These are phyloP conservation scores for Leonotis leonurus DNA, from an alignment of 257 asterid genomes.

Conservation along the genomic window DNA sequence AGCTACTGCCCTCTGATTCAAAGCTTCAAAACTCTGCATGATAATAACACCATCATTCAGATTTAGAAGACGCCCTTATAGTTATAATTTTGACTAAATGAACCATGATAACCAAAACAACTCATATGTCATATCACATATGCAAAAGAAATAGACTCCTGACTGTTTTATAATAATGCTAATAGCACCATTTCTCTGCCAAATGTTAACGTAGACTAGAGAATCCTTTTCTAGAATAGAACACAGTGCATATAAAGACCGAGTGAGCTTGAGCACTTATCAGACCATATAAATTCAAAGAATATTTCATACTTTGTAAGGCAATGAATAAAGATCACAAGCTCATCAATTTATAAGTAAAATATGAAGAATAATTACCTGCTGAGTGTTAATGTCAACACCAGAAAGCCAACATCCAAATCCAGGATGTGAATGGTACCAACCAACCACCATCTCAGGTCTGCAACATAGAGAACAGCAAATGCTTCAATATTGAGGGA, in stretches of 20 bases:
- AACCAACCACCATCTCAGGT: constrained; percentile 99
- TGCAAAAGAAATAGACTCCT: background rate
- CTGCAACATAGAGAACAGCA: constrained; percentile 32
- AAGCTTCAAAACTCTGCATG: constrained; percentile 93
- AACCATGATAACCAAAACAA: background rate
- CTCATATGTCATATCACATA: too few species aligned
- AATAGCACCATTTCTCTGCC: too few species aligned
- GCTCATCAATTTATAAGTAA: background rate
- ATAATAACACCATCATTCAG: constrained; percentile 2
- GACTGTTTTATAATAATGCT: too few species aligned
- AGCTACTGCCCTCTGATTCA: constrained; percentile 94
- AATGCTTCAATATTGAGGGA: constrained; percentile 4
- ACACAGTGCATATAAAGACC: background rate
- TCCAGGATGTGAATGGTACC: constrained; percentile 99
- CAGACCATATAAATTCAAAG: background rate
- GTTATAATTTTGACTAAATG: background rate
- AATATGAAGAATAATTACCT: constrained; percentile 39
- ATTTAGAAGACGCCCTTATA: background rate
- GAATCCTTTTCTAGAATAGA: background rate
- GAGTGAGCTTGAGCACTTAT: background rate
- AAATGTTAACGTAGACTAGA: background rate
- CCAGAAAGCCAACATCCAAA: constrained; percentile 99
- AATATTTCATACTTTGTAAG: background rate
- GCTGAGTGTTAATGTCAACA: constrained; percentile 93
- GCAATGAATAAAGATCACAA: background rate